Base-by-base conservation (phyloP, 148 eudicot genomes). In the Nepenthes mirabilis region DNA sequence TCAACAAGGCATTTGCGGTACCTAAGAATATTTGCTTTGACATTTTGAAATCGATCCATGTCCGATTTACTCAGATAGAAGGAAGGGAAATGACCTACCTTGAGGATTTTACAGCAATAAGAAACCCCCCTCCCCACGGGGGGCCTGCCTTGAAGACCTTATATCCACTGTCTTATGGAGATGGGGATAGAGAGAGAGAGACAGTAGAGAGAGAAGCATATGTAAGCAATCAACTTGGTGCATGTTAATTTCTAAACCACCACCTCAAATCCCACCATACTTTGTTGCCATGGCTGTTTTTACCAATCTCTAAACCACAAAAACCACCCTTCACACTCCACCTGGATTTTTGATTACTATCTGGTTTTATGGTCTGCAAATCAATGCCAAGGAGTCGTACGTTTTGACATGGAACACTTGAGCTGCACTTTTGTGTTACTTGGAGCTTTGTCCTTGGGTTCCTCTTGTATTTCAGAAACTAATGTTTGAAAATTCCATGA, bases 401-500 rank as follows among this genome's bases (percentile, higher is more conserved):
- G 14, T 65, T 65, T 13, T 56, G 33, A 57, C 68, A 65, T 14
- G 68, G 45, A 33, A 56, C 61, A 56, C 13, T n/a, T 5, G 55
- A 49, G 11, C 68, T 65, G 61, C 68, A 65, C 11, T 34, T 36
- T 14, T 47, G n/a, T 8, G 61, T 57, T 13, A 65, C 68, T 32
- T 6, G 49, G 7, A 37, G 58, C 11, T n/a, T 65, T n/a, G 55
- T 47, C 47, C 47, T 43, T 10, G 61, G 57, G 61, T 56, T 13
- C 68, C 68, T 14, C 59, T 56, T n/a, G 57, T 65, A n/a, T 55
- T 65, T 61, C n/a, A 56, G 56, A 65, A 65, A 34, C n/a, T 10
- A 1, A 57, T 14, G 32, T 65, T 48, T 9, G 34, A 13, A 10
- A 65, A 40, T 33, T 65, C 52, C 58, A 65, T 55, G 14, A 8